These are phyloP conservation scores for Spathaspora hagerdaliae DNA, from an alignment of 805 yeast genomes.

Conservation along the genomic window DNA sequence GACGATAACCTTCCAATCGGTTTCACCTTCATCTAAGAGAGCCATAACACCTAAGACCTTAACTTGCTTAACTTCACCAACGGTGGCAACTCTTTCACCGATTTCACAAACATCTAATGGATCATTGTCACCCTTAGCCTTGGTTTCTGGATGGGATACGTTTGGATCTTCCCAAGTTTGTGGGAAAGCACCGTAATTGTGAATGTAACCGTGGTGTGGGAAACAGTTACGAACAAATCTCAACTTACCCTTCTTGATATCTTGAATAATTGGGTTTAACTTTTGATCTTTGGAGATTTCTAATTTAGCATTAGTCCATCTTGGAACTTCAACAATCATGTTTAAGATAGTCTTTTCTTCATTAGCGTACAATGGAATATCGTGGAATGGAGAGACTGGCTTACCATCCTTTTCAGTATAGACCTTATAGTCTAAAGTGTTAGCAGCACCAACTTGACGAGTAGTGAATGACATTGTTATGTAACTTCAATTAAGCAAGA, in stretches of 20 bases:
- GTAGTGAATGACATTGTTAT: conserved; percentile 67
- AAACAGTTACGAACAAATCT: conserved; percentile 96
- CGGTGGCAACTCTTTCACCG: conserved; percentile 42
- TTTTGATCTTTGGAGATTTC: conserved; percentile 84
- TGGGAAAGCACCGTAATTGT: conserved; percentile 98
- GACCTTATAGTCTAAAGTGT: conserved; percentile 91
- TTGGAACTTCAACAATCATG: conserved; percentile 94
- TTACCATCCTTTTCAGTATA: conserved; percentile 91
- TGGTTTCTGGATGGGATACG: conserved; percentile 59
- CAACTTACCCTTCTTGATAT: conserved; percentile 93
- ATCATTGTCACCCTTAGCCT: conserved; percentile 81
- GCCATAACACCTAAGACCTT: conserved; percentile 77
- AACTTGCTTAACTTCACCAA: conserved; percentile 56
- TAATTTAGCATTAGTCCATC: conserved; percentile 97
- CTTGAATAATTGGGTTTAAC: conserved; percentile 94
- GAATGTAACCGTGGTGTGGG: conserved; percentile 98
- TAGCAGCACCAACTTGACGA: conserved; percentile 93
- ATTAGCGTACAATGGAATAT: conserved; percentile 76
- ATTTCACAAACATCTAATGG: conserved; percentile 72
- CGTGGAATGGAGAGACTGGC: conserved; percentile 92
- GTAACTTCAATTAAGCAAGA: neutral
- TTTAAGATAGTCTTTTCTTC: conserved; percentile 75
- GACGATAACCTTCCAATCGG: conserved; percentile 89
- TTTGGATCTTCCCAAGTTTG: conserved; percentile 83
- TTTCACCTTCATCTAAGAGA: conserved; percentile 87